Conservation (phyloP, 495 filamentous ascomycete genomes). For the Talaromyces adpressus region DNA sequence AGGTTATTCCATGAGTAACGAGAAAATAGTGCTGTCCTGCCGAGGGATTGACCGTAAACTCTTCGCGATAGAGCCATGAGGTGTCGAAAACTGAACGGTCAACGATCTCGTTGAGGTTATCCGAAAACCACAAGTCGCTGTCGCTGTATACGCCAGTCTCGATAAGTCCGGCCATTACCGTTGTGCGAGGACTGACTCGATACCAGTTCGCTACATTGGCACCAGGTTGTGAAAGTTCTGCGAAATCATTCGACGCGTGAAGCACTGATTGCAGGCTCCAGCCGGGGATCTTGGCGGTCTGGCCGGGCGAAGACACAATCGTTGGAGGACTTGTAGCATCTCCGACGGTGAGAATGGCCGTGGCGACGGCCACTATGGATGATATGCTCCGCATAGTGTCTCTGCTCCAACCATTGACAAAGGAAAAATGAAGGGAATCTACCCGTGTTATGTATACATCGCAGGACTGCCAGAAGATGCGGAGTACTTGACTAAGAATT, state of each 20-base stretch:
- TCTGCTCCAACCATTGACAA: background rate
- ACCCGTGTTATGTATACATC: background rate
- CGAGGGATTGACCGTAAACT: constrained; percentile 35
- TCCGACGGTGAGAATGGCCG: background rate
- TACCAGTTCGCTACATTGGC: constrained; percentile 48
- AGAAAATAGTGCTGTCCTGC: constrained; percentile 43
- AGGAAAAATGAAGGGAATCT: background rate
- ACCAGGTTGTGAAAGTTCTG: constrained; percentile 35
- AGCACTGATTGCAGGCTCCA: constrained; percentile 52
- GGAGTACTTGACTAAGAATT: background rate
- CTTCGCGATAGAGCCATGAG: constrained; percentile 57
- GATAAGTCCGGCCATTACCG: constrained; percentile 53
- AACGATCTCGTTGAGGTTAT: constrained; percentile 37
- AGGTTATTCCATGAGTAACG: constrained; percentile 52
- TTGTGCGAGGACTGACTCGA: constrained; percentile 41
- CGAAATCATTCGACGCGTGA: constrained; percentile 25
- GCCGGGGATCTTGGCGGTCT: constrained; percentile 38
- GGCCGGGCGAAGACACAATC: constrained; percentile 27
- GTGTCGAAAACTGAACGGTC: constrained; percentile 40
- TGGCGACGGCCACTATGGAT: background rate
- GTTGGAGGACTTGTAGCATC: background rate
- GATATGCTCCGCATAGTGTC: background rate
- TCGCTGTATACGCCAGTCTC: constrained; percentile 48
- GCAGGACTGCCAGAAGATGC: background rate
- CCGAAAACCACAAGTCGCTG: constrained; percentile 48